Evolutionary conservation across 805 yeast species (phyloP).

Genomic region (Sporopachydermia quercuum): DNA sequence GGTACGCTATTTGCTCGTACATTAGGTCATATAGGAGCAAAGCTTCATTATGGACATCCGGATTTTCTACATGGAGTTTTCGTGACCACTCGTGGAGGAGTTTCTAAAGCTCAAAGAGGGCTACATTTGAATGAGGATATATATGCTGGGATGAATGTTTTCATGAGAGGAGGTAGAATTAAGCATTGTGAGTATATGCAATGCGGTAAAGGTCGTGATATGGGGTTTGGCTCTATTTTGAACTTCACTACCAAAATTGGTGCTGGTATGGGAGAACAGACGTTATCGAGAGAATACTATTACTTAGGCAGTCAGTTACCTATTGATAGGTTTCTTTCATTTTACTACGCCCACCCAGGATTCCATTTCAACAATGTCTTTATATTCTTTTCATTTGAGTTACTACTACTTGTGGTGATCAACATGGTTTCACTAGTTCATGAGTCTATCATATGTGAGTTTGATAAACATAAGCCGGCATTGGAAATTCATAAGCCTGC

Average conservation of each 20-base stretch:
- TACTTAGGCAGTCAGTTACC: slow-evolving; percentile 84
- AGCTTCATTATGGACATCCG: slow-evolving; percentile 92
- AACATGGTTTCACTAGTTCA: slow-evolving; percentile 51
- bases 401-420: slow-evolving; percentile 41
- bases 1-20: slow-evolving; percentile 93
- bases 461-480: slow-evolving; percentile 40
- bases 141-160: slow-evolving; percentile 87
- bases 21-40: slow-evolving; percentile 85
- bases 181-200: slow-evolving; percentile 94
- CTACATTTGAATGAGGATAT: slow-evolving; percentile 89
- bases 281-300: slow-evolving; percentile 81
- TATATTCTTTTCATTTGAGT: slow-evolving; percentile 51
- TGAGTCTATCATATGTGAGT: slow-evolving; percentile 46
- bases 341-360: slow-evolving; percentile 95
- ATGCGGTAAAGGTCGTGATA: slow-evolving; percentile 93
- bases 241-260: slow-evolving; percentile 94
- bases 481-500: slow-evolving; percentile 47
- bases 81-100: slow-evolving; percentile 93
- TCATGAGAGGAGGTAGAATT: slow-evolving; percentile 81
- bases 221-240: slow-evolving; percentile 83
- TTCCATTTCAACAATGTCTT: slow-evolving; percentile 73
- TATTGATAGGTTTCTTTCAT: slow-evolving; percentile 76
- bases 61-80: slow-evolving; percentile 82
- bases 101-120: slow-evolving; percentile 90
- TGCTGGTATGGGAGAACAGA: slow-evolving; percentile 97